phyloP scores from a whole-genome alignment of 2,329 filamentous ascomycete species.

The Verticillium klebahnii region DNA sequence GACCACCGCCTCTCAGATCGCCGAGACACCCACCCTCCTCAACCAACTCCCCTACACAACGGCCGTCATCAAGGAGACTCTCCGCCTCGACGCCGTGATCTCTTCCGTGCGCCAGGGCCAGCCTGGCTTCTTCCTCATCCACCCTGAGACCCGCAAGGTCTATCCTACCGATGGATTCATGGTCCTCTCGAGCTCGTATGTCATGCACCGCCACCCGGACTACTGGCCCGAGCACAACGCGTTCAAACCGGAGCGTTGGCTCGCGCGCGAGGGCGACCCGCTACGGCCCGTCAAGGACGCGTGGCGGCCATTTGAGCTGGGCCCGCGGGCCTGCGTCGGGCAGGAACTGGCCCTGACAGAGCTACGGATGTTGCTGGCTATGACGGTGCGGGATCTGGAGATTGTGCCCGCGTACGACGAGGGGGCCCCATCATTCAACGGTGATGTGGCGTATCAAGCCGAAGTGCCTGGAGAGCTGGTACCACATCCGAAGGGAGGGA shows the following conservation, averaged over 20 bases:
- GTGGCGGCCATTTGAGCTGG: constrained; percentile 51
- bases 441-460: constrained; percentile 22
- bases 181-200: constrained; percentile 14
- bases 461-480: constrained; percentile 3
- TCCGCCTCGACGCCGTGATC: constrained; percentile 40
- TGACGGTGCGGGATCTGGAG: constrained; percentile 45
- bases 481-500: constrained; percentile 19
- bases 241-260: constrained; percentile 40
- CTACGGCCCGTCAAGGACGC: constrained; percentile 35
- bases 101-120: background rate
- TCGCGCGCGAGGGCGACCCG: constrained; percentile 22
- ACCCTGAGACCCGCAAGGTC: constrained; percentile 34
- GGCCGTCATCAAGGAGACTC: constrained; percentile 47
- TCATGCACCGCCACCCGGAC: constrained; percentile 23
- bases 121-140: constrained; percentile 29
- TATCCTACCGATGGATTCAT: constrained; percentile 34
- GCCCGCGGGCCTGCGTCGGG: constrained; percentile 49
- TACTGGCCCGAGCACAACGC: constrained; percentile 26
- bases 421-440: constrained; percentile 25
- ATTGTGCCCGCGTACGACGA: constrained; percentile 35
- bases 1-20: constrained; percentile 30
- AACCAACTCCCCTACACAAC: constrained; percentile 46
- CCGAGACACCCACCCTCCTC: constrained; percentile 36
- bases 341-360: constrained; percentile 51
- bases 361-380: constrained; percentile 41